phyloP scores from a whole-genome alignment of 306 rosid species.

The Mucuna pruriens region DNA sequence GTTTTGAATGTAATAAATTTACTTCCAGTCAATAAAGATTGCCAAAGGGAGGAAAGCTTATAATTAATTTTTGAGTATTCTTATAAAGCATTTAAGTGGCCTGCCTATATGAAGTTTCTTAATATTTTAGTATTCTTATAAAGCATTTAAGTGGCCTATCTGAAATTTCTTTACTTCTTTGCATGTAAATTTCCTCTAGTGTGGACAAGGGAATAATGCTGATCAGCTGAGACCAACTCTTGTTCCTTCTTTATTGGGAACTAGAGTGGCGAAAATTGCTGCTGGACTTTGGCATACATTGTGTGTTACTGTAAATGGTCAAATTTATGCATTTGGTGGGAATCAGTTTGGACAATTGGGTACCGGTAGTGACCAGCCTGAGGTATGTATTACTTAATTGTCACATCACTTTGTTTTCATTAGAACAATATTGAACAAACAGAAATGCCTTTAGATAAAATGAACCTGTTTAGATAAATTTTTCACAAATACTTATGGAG shows the following conservation, averaged over 20 bases:
- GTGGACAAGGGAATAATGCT: constrained; percentile 79
- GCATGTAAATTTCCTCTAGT: constrained; percentile 47
- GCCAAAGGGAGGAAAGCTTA: neutral
- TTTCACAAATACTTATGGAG: too few relatives aligned
- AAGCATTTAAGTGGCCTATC: neutral
- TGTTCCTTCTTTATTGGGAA: constrained; percentile 66
- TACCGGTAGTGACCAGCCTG: constrained; percentile 72
- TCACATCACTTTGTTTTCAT: neutral
- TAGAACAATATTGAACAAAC: neutral
- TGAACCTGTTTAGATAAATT: too few relatives aligned
- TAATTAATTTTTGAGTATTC: neutral
- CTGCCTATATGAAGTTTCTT: neutral
- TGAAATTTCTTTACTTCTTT: neutral
- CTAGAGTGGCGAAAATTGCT: constrained; percentile 60
- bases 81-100: neutral
- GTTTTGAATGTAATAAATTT: neutral
- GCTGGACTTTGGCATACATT: constrained; percentile 96
- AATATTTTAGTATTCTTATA: neutral
- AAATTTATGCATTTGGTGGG: constrained; percentile 78
- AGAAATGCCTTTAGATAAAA: neutral
- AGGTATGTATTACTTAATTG: constrained; percentile 54
- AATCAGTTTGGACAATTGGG: constrained; percentile 97
- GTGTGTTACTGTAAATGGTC: constrained; percentile 69
- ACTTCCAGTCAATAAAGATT: constrained; percentile 3
- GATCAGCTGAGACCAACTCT: constrained; percentile 78